Conservation (phyloP, 305 asterid species). For the Solanum hybrid region DNA sequence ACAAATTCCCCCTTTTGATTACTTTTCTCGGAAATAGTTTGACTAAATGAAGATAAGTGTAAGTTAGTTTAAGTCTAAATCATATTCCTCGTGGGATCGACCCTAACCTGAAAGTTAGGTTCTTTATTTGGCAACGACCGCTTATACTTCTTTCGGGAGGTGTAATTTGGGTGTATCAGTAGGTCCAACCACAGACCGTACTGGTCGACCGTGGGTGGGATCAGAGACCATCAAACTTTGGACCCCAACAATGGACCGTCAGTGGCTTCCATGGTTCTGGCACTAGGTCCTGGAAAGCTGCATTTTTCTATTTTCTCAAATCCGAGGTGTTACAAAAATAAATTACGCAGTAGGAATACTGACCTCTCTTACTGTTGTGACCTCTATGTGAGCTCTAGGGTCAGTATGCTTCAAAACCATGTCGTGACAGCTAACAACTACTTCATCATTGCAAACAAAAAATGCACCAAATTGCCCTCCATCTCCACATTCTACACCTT, state of each 20-base stretch:
- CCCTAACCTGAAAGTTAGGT: too few relatives aligned
- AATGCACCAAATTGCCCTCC: constrained; percentile 99
- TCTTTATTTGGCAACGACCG: too few relatives aligned
- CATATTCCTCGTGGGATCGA: too few relatives aligned
- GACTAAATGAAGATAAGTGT: too few relatives aligned
- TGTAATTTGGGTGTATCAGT: too few relatives aligned
- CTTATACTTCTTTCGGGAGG: too few relatives aligned
- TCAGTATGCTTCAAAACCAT: constrained; percentile 63
- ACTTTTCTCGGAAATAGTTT: too few relatives aligned
- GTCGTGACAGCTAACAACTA: constrained; percentile 85
- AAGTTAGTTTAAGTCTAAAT: too few relatives aligned
- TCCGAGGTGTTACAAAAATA: neutral
- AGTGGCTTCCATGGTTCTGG: neutral
- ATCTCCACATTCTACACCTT: constrained; percentile 81
- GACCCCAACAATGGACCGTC: neutral
- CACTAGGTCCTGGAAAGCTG: neutral
- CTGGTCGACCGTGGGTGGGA: neutral
- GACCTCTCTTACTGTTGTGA: constrained; percentile 95
- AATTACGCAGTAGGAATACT: constrained; percentile 6
- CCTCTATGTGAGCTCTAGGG: constrained; percentile 98
- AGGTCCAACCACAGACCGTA: neutral
- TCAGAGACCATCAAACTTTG: neutral
- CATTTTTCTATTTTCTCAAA: neutral
- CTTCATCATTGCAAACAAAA: constrained; percentile 65
- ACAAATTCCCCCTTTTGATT: too few relatives aligned